Evolutionary conservation across 2,329 filamentous ascomycete species (phyloP).

Genomic region (Thermothelomyces thermophilus): DNA sequence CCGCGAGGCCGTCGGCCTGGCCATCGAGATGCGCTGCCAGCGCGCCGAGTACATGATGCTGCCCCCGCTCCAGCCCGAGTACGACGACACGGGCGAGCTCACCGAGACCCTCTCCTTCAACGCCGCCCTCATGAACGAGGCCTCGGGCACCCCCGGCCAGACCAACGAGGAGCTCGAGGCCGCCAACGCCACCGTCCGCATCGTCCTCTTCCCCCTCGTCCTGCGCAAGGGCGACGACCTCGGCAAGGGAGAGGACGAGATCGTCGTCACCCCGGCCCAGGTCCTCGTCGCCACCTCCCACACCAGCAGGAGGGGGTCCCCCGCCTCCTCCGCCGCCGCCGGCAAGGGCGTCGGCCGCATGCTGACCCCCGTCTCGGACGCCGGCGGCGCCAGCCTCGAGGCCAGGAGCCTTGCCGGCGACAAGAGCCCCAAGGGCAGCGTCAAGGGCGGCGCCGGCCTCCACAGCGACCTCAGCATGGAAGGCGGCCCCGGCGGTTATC

Average conservation of each 20-base stretch:
- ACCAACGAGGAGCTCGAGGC: constrained; percentile 72
- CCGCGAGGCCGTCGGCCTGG: constrained; percentile 79
- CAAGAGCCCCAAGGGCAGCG: constrained; percentile 1
- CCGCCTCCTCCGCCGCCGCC: not conserved
- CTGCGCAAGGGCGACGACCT: constrained; percentile 91
- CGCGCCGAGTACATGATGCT: constrained; percentile 98
- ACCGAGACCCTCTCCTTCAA: constrained; percentile 86
- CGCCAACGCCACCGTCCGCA: constrained; percentile 70
- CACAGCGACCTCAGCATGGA: constrained; percentile 34
- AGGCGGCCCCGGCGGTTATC: constrained; percentile 17
- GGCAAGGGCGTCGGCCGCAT: constrained; percentile 28
- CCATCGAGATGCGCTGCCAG: constrained; percentile 95
- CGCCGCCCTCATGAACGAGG: constrained; percentile 89
- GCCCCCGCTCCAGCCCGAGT: constrained; percentile 87
- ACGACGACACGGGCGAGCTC: constrained; percentile 87
- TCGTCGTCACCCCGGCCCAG: constrained; percentile 91
- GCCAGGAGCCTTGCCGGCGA: constrained; percentile 15
- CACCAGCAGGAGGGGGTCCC: constrained; percentile 8
- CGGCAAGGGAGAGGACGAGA: constrained; percentile 84
- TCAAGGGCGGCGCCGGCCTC: not conserved
- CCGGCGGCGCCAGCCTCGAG: constrained; percentile 39
- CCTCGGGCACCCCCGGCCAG: constrained; percentile 40
- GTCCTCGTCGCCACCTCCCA: constrained; percentile 60
- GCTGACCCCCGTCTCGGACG: constrained; percentile 46
- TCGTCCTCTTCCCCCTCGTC: constrained; percentile 92